Base-by-base conservation (phyloP, 2,329 filamentous ascomycete genomes). In the Epichloe uncinata region DNA sequence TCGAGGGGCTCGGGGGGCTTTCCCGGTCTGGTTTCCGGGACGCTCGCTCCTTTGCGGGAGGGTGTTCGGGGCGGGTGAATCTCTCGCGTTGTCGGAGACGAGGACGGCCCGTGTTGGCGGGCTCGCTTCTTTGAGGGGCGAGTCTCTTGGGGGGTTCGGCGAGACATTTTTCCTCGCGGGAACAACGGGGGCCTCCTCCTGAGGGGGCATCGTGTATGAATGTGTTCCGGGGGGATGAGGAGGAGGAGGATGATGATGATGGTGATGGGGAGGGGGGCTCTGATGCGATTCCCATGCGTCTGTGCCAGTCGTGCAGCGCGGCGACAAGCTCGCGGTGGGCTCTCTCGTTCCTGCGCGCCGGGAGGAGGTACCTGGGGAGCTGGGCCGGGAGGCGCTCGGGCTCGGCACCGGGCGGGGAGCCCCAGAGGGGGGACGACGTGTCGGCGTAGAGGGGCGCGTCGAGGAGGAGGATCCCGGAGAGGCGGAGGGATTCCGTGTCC, bases 321-420 rank as follows among this genome's bases (percentile, higher is more conserved):
- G 77, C 72, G 16, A 81, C 76, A 8, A 90, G 68, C 18, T 78
- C 68, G 53, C 81, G 77, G 50, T 79, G 75, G 1, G 78, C 69
- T 34, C 75, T 69, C 0, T 73, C 58, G 55, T 87, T 79, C 1
- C 76, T 71, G 7, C 66, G 63, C 0, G 70, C 68, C 0, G 88
- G 88, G 38, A 95, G 78, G 3, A 93, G 71, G 47, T 84, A 75
- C 40, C 87, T 74, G 1, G 86, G 82, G 3, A 95, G 73, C 57
- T 89, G 82, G 55, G 87, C 88, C 0, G 88, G 89, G 49, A 94
- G 82, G 2, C 85, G 73, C 63, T 90, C 85, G 11, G 77, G 79
- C 54, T 74, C 77, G 45, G 84, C 77, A 42, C 81, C 74, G 0
- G 80, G 12, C n/a, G n/a, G n/a, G n/a, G n/a, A n/a, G n/a, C n/a